Evolutionary conservation across 2,329 filamentous ascomycete species (phyloP), one percentile per base, ranked within the genome.

Genomic region (Neoscytalidium dimidiatum): DNA sequence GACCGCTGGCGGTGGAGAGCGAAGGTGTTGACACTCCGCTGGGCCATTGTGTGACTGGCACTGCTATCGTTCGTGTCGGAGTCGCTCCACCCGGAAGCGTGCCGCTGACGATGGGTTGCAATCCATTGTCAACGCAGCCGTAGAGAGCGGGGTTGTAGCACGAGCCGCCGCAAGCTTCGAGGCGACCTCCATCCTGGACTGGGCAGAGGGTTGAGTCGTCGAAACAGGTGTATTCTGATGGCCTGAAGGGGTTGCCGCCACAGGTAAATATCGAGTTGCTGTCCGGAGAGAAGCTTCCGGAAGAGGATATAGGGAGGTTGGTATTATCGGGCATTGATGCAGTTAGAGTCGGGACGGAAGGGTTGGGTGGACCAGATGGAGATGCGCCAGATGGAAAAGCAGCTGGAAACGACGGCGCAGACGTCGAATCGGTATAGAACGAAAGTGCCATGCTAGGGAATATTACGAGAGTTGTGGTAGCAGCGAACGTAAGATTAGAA

Each of bases 131-230:
- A 7, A 43, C 23, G 46, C 63, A 65, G 14, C 35, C 53, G 28
- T 65, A 65, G n/a, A 41, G 21, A 3, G n/a, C 46, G 9, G 63
- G 63, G n/a, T 65, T 26, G 33, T 35, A 65, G 44, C 63, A 65
- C 3, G 53, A 52, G 13, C 56, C 63, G 13, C 41, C 38, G 33
- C 63, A 65, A 4, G 56, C 44, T 23, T 52, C 53, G 6, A 65
- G 33, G 11, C 63, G 53, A 4, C 41, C 43, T 4, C 62, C 62
- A 41, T 29, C 31, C 41, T 41, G 26, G 2, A 65, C 63, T 13
- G 53, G 53, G 33, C 63, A 65, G 14, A 65, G 53, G 1, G 38
- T 41, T 19, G 53, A 43, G 19, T 38, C 56, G 19, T 58, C 56
- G 44, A 52, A 65, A 19, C 63, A 65, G 7, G 53, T 65, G 44